A percentile compares a stretch with the other conserved stretches of the same genome.
Evolutionary conservation across 345 rosid species (phyloP).

Genomic region (Aquilaria malaccensis): DNA sequence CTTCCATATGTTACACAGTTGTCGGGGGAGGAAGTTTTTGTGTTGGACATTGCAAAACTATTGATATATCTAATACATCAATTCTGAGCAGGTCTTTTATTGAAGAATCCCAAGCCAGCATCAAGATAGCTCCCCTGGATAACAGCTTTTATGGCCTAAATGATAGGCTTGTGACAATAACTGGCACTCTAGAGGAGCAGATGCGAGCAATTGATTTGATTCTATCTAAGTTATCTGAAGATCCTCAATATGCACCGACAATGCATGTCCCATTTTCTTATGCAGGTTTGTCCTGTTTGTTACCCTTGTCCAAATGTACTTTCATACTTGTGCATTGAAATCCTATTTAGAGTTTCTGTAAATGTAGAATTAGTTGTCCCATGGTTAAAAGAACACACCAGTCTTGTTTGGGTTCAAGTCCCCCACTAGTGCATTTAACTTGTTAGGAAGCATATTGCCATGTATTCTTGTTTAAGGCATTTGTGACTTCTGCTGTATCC

Average conservation of each 20-base stretch:
- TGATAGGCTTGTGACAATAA: conserved; percentile 90
- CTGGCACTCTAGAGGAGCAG: conserved; percentile 88
- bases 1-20: neutral
- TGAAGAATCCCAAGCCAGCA: conserved; percentile 92
- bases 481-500: too few species aligned
- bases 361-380: too few species aligned
- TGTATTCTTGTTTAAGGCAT: too few species aligned
- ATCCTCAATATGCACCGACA: conserved; percentile 75
- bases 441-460: too few species aligned
- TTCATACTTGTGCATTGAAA: too few species aligned
- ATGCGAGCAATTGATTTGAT: conserved; percentile 86
- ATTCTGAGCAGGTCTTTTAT: conserved; percentile 71
- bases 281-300: conserved; percentile 51
- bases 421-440: too few species aligned
- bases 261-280: conserved; percentile 83
- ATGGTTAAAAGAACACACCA: too few species aligned
- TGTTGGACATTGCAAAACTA: neutral
- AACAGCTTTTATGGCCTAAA: conserved; percentile 73
- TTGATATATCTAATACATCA: neutral
- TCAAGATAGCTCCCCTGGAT: conserved; percentile 93
- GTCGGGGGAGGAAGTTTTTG: too few species aligned
- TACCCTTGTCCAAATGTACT: neutral
- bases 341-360: too few species aligned
- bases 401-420: too few species aligned
- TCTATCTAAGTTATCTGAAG: conserved; percentile 79